Percentiles rank a stretch among this genome's conserved stretches.
Conservation (phyloP, 2,329 filamentous ascomycete genomes). For the Leptographium lundbergii region DNA sequence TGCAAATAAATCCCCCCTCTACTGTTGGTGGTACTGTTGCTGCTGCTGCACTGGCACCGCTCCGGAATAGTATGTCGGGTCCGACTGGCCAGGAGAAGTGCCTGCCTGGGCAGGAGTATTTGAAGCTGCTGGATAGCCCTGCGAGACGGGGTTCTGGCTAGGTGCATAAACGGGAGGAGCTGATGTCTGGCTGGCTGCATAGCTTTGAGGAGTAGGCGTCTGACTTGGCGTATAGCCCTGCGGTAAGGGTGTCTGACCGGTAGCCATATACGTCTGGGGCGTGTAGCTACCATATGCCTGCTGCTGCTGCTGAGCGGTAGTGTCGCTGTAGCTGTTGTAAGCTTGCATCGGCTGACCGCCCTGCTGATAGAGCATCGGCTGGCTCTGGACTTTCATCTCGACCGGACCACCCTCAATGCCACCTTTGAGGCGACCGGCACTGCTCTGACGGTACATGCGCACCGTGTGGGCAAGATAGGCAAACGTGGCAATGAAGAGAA, state of each 20-base stretch:
- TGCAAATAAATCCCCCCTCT: neutral
- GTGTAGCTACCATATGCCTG: neutral
- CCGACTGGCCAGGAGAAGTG: neutral
- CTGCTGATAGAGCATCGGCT: slow-evolving; percentile 1
- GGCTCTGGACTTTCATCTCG: slow-evolving; percentile 17
- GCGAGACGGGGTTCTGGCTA: neutral
- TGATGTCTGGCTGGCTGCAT: neutral
- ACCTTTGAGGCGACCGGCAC: slow-evolving; percentile 6
- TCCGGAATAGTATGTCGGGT: neutral
- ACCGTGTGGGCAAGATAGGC: slow-evolving; percentile 25
- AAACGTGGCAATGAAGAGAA: slow-evolving; percentile 28
- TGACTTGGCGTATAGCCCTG: neutral
- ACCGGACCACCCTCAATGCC: slow-evolving; percentile 14
- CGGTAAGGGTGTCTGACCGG: neutral
- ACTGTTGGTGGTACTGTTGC: neutral
- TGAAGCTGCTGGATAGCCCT: neutral
- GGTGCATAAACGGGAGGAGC: neutral
- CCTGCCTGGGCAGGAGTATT: neutral
- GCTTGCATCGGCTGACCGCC: neutral
- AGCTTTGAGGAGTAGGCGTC: neutral
- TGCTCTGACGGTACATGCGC: slow-evolving; percentile 15
- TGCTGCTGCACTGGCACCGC: neutral
- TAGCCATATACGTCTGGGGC: neutral
- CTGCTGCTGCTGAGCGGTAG: neutral
- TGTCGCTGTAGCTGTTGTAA: neutral